Evolutionary conservation across 1,139 yeast species (phyloP).

Genomic region (Debaryomyces sp.): DNA sequence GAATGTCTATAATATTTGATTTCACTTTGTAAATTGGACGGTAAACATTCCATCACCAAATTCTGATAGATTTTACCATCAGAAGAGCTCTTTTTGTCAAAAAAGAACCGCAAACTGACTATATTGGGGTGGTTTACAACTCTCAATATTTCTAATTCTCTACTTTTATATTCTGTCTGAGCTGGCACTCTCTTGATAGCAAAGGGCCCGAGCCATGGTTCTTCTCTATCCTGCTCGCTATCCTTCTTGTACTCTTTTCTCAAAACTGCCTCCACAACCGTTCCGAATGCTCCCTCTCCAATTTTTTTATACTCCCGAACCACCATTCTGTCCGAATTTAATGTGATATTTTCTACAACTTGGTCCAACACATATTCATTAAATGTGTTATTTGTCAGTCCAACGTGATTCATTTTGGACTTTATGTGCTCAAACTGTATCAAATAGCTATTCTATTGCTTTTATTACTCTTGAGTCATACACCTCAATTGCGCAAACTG

Average conservation of each 20-base stretch:
- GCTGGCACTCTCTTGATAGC: slow-evolving; percentile 85
- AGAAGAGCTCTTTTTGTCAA: slow-evolving; percentile 62
- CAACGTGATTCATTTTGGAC: slow-evolving; percentile 8
- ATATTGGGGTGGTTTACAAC: slow-evolving; percentile 79
- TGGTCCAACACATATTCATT: slow-evolving; percentile 45
- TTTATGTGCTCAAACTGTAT: background rate
- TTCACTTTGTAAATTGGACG: slow-evolving; percentile 76
- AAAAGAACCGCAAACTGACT: slow-evolving; percentile 64
- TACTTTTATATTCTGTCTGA: slow-evolving; percentile 78
- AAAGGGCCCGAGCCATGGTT: slow-evolving; percentile 69
- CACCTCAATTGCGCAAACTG: background rate
- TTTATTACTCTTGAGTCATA: background rate
- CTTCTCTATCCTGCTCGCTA: slow-evolving; percentile 25
- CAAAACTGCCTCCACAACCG: slow-evolving; percentile 74
- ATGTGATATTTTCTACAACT: slow-evolving; percentile 63
- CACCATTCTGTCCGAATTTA: slow-evolving; percentile 59
- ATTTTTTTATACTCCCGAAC: slow-evolving; percentile 71
- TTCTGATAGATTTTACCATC: slow-evolving; percentile 73
- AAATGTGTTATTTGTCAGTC: slow-evolving; percentile 8
- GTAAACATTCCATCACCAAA: slow-evolving; percentile 82
- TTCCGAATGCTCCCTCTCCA: slow-evolving; percentile 86
- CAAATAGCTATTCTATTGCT: background rate
- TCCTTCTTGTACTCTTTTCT: slow-evolving; percentile 34
- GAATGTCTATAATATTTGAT: slow-evolving; percentile 68
- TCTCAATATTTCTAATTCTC: slow-evolving; percentile 76